Percentiles rank a stretch among this genome's conserved stretches.
Evolutionary conservation across 495 filamentous ascomycete species (phyloP).

Genomic region (Gamarada debralockiae): DNA sequence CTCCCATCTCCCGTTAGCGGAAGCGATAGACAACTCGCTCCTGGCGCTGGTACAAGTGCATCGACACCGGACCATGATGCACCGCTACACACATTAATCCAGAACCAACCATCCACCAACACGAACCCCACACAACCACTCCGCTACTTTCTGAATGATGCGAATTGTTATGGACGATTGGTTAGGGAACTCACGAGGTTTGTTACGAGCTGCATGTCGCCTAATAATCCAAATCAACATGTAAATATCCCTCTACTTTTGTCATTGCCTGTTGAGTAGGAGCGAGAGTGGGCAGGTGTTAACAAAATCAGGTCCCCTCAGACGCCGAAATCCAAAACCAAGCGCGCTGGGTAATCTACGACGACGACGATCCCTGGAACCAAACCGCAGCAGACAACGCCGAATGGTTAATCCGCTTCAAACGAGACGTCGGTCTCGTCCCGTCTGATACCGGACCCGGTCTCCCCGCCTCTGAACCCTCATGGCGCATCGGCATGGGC

Average conservation of each 20-base stretch:
- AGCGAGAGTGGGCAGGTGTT: no score
- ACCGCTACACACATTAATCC: conserved; percentile 11
- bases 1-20: conserved; percentile 5
- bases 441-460: conserved; percentile 39
- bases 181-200: conserved; percentile 44
- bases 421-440: conserved; percentile 57
- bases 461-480: conserved; percentile 35
- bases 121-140: conserved; percentile 26
- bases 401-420: conserved; percentile 67
- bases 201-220: conserved; percentile 41
- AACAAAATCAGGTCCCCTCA: conserved; percentile 29
- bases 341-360: conserved; percentile 52
- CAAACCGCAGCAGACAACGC: conserved; percentile 71
- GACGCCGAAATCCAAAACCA: conserved; percentile 52
- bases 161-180: conserved; percentile 50
- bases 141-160: conserved; percentile 43
- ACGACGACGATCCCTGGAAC: conserved; percentile 68
- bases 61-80: conserved; percentile 3
- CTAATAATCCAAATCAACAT: conserved; percentile 49
- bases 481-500: conserved; percentile 38
- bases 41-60: background rate
- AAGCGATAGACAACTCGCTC: background rate
- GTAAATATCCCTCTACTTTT: conserved; percentile 24
- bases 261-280: no score
- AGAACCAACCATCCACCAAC: conserved; percentile 22